A percentile compares a stretch with the other conserved stretches of the same genome.
These are phyloP conservation scores for Kodamaea hsintzibuensis DNA, from an alignment of 805 yeast genomes.

Conservation along the genomic window DNA sequence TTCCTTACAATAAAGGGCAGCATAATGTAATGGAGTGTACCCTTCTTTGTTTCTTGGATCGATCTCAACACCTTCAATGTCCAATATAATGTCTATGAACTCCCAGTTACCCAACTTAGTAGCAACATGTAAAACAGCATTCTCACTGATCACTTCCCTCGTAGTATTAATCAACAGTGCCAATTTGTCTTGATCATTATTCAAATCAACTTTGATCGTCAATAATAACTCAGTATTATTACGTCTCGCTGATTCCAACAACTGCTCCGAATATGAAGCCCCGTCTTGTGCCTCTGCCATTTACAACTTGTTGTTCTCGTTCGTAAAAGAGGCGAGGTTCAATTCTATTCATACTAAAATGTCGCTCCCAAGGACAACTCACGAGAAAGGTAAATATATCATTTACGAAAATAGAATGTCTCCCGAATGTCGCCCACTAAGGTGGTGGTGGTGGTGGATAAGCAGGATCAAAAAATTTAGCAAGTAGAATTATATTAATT, in stretches of 20 bases:
- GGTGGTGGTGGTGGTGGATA: background rate
- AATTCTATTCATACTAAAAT: background rate
- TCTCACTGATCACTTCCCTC: constrained; percentile 68
- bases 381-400: background rate
- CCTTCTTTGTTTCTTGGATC: constrained; percentile 80
- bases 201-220: constrained; percentile 49
- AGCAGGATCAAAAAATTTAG: background rate
- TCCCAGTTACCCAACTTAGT: constrained; percentile 84
- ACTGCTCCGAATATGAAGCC: constrained; percentile 72
- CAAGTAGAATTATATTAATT: background rate
- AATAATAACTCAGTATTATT: constrained; percentile 78
- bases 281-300: constrained; percentile 39
- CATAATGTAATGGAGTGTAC: constrained; percentile 87
- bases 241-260: constrained; percentile 84
- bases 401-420: background rate
- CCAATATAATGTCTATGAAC: constrained; percentile 76
- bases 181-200: constrained; percentile 39
- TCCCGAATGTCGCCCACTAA: background rate
- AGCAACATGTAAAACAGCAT: constrained; percentile 79
- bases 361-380: background rate
- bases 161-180: constrained; percentile 63
- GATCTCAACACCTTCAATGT: constrained; percentile 86
- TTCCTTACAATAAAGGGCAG: constrained; percentile 71
- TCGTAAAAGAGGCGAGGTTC: constrained; percentile 1
- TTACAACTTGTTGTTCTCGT: background rate